Evolutionary conservation across 192 early-diverging fungal species (phyloP).

Genomic region (Backusella westeae): DNA sequence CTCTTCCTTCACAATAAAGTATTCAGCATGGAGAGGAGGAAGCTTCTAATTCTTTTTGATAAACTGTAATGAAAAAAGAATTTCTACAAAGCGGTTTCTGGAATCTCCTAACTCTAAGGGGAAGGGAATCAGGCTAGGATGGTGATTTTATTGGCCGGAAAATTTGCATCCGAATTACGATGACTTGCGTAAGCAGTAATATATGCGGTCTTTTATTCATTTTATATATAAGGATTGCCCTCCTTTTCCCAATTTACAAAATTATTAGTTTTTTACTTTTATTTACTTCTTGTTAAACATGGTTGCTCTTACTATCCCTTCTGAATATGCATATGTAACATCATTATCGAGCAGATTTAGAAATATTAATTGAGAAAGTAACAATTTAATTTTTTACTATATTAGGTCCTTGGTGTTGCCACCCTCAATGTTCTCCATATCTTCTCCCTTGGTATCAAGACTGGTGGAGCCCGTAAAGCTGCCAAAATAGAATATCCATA

Average conservation of each 20-base stretch:
- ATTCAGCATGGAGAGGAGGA: neutral
- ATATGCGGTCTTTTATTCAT: neutral
- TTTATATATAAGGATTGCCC: neutral
- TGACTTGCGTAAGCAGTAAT: neutral
- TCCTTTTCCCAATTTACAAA: neutral
- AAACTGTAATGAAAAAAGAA: neutral
- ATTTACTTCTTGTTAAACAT: constrained; percentile 20
- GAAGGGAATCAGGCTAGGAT: neutral
- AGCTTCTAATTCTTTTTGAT: neutral
- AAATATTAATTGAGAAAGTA: neutral
- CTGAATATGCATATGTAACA: constrained; percentile 61
- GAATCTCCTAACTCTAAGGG: neutral
- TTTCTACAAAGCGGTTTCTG: neutral
- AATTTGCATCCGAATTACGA: constrained; percentile 3
- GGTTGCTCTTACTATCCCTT: constrained; percentile 40
- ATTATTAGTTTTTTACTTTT: constrained; percentile 2
- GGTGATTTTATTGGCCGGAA: neutral
- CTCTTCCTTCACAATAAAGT: neutral
- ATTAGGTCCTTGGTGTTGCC: constrained; percentile 15
- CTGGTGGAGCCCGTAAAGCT: constrained; percentile 53
- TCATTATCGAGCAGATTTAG: neutral
- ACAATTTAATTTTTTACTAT: constrained; percentile 20
- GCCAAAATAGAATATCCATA: constrained; percentile 69
- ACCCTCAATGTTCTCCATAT: neutral
- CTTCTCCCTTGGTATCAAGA: constrained; percentile 21